Percentiles rank a stretch among this genome's conserved stretches.
Conservation (phyloP, 257 asterid genomes). For the Nicotiana undulata region DNA sequence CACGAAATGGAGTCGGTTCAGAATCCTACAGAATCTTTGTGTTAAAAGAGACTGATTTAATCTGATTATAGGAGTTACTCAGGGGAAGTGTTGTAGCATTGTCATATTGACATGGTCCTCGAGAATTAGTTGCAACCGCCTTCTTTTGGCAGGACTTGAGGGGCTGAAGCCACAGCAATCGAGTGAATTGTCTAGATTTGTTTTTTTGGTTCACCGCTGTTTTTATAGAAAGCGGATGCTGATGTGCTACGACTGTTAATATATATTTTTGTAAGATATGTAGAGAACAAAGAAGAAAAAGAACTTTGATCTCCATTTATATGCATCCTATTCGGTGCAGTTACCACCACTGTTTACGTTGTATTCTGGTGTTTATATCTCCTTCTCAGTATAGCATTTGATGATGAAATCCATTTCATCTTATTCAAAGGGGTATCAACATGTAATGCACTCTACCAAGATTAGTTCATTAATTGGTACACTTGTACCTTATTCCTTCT, state of each 20-base stretch:
- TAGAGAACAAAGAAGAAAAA: neutral
- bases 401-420: constrained; percentile 20
- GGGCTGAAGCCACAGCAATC: neutral
- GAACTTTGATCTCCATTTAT: neutral
- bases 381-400: no score
- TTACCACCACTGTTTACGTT: neutral
- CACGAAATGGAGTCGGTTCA: neutral
- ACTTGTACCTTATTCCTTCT: no score
- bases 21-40: neutral
- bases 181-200: neutral
- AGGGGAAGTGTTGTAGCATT: neutral
- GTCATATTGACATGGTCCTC: neutral
- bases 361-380: neutral
- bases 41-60: neutral
- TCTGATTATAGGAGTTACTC: neutral
- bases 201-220: neutral
- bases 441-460: no score
- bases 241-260: constrained; percentile 1
- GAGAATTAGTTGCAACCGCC: neutral
- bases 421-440: constrained; percentile 4
- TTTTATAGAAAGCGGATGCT: neutral
- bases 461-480: no score
- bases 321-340: neutral
- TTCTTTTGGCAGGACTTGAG: neutral
- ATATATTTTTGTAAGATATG: neutral